Conservation (phyloP, 768 basidiomycete species). For the Asterophora parasitica region DNA sequence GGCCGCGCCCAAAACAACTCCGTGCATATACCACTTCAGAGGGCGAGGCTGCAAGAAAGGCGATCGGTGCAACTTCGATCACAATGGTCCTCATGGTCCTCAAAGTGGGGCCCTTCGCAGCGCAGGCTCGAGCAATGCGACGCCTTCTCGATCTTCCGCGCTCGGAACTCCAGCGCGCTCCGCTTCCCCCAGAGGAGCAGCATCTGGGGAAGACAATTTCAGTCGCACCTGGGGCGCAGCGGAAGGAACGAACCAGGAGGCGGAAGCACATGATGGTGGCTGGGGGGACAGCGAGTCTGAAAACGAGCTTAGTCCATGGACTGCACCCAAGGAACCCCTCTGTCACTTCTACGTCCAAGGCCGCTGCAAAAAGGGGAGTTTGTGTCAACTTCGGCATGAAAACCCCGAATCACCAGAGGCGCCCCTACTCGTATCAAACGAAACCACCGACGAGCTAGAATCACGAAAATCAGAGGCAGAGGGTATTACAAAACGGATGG, state of each 20-base stretch:
- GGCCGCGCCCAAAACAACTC: background rate
- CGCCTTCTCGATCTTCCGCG: too few species aligned
- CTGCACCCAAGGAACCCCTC: background rate
- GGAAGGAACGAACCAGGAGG: background rate
- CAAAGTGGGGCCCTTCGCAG: background rate
- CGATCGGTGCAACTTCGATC: conserved; percentile 2
- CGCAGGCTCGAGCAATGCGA: background rate
- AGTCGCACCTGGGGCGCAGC: background rate
- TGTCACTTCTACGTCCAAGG: conserved; percentile 6
- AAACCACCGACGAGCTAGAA: background rate
- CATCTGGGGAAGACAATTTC: background rate
- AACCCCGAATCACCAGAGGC: background rate
- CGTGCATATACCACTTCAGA: conserved; percentile 3
- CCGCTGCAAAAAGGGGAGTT: conserved; percentile 1
- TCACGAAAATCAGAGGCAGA: background rate
- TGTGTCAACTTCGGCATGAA: conserved; percentile 6
- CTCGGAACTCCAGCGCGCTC: background rate
- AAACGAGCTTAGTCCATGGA: conserved; percentile 6
- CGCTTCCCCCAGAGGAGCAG: background rate
- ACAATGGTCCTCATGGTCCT: background rate
- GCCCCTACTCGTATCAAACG: background rate
- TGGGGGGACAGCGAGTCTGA: conserved; percentile 7
- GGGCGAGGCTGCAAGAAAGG: conserved; percentile 12
- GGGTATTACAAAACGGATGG: background rate
- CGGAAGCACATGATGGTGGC: background rate